phyloP scores from a whole-genome alignment of 306 rosid species.

The Medicago lupulina region DNA sequence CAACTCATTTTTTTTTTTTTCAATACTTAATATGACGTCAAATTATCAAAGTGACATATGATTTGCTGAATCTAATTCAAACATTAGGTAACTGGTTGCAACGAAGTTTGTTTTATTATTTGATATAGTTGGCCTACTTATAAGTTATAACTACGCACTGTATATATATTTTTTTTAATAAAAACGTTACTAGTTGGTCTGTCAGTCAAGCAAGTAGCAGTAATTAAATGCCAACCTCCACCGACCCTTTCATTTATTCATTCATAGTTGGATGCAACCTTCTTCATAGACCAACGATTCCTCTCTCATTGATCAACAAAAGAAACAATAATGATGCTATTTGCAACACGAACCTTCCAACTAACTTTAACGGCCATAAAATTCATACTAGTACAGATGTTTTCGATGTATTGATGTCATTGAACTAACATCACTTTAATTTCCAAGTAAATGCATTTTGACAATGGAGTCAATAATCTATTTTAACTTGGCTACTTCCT shows the following conservation, averaged over 20 bases:
- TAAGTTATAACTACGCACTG: not conserved
- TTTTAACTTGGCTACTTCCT: too few species aligned
- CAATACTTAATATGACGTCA: too few species aligned
- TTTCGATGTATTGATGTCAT: too few species aligned
- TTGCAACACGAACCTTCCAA: not conserved
- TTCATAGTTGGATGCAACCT: slow-evolving; percentile 1
- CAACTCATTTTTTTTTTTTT: too few species aligned
- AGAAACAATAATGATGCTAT: not conserved
- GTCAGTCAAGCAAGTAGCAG: not conserved
- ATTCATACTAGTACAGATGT: too few species aligned
- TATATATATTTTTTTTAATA: not conserved
- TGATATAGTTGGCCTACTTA: slow-evolving; percentile 9
- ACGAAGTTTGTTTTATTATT: not conserved
- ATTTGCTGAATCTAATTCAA: not conserved
- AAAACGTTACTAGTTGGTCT: not conserved
- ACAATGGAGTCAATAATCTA: too few species aligned
- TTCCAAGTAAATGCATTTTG: too few species aligned
- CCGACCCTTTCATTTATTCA: not conserved
- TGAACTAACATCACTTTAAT: too few species aligned
- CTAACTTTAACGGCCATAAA: too few species aligned
- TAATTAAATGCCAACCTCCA: slow-evolving; percentile 4
- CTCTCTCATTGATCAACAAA: not conserved
- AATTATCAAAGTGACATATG: too few species aligned
- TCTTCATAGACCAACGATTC: not conserved
- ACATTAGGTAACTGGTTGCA: not conserved